phyloP scores from a whole-genome alignment of 495 filamentous ascomycete genomes.

The Penicillium alfredii region DNA sequence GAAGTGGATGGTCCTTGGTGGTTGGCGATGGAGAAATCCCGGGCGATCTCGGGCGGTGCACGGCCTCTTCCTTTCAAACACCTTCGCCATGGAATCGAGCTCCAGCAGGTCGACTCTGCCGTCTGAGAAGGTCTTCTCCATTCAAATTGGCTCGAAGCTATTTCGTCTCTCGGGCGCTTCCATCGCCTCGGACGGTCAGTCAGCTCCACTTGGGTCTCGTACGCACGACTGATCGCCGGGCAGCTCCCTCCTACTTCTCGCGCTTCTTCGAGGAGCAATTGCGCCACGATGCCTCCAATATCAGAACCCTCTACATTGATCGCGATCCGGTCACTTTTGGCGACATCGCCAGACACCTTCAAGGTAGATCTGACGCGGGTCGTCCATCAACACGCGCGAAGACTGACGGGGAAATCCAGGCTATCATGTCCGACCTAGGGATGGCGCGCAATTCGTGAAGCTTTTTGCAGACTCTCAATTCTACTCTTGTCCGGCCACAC shows the following conservation, averaged over 20 bases:
- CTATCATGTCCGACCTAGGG: constrained; percentile 78
- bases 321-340: constrained; percentile 84
- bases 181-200: constrained; percentile 84
- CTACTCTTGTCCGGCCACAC: constrained; percentile 61
- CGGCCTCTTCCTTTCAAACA: background rate
- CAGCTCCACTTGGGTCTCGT: background rate
- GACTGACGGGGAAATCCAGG: constrained; percentile 36
- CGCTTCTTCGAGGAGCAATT: constrained; percentile 88
- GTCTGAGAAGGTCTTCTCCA: constrained; percentile 72
- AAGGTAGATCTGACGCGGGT: constrained; percentile 50
- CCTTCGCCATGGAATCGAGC: background rate
- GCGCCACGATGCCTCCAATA: constrained; percentile 49
- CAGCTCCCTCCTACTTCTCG: constrained; percentile 97
- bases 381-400: background rate
- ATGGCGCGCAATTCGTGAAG: constrained; percentile 80
- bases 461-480: constrained; percentile 96
- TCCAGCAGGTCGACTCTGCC: constrained; percentile 34
- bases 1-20: too few relatives aligned
- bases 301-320: constrained; percentile 86
- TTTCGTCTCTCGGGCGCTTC: constrained; percentile 94
- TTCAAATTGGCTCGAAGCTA: constrained; percentile 87
- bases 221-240: constrained; percentile 16
- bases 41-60: background rate
- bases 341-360: constrained; percentile 85
- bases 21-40: too few relatives aligned